phyloP scores from a whole-genome alignment of 225 moss, liverwort and hornwort species.

The Takakia lepidozioides region DNA sequence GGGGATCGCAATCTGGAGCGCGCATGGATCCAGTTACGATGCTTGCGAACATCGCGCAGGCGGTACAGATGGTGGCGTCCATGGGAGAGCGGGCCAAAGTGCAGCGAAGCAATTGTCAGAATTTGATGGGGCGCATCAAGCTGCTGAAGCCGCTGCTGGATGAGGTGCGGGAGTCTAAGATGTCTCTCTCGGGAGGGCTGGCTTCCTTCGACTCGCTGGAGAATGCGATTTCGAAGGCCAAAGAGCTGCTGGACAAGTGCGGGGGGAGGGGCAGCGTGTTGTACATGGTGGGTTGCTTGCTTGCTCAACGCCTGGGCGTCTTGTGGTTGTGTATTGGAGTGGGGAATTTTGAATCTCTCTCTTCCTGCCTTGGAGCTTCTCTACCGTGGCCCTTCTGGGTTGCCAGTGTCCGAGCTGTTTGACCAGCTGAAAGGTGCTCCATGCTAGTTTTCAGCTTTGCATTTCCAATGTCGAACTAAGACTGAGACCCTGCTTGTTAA shows the following conservation, averaged over 20 bases:
- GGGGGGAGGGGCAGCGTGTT: slow-evolving; percentile 39
- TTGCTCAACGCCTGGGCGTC: neutral
- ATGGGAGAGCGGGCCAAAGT: slow-evolving; percentile 27
- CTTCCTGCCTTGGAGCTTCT: neutral
- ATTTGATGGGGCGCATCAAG: slow-evolving; percentile 42
- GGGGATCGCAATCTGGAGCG: neutral
- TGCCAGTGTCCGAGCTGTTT: neutral
- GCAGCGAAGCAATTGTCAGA: slow-evolving; percentile 41
- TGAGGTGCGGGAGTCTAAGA: slow-evolving; percentile 47
- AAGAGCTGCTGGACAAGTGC: slow-evolving; percentile 44
- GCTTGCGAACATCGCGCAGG: slow-evolving; percentile 21
- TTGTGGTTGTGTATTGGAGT: neutral
- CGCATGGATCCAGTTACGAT: slow-evolving; percentile 20
- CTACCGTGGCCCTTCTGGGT: too few relatives aligned
- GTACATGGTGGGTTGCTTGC: slow-evolving; percentile 40
- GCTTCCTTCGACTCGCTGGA: slow-evolving; percentile 30
- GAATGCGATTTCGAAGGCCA: slow-evolving; percentile 33
- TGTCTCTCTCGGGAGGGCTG: slow-evolving; percentile 16
- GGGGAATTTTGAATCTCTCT: neutral
- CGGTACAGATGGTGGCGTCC: slow-evolving; percentile 30
- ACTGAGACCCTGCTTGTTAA: too few relatives aligned
- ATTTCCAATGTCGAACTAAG: slow-evolving; percentile 1
- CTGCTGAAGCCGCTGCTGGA: slow-evolving; percentile 47
- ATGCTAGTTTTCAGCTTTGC: neutral
- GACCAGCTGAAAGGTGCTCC: neutral